Conservation (phyloP, 148 eudicot genomes). For the Arctostaphylos glauca region DNA sequence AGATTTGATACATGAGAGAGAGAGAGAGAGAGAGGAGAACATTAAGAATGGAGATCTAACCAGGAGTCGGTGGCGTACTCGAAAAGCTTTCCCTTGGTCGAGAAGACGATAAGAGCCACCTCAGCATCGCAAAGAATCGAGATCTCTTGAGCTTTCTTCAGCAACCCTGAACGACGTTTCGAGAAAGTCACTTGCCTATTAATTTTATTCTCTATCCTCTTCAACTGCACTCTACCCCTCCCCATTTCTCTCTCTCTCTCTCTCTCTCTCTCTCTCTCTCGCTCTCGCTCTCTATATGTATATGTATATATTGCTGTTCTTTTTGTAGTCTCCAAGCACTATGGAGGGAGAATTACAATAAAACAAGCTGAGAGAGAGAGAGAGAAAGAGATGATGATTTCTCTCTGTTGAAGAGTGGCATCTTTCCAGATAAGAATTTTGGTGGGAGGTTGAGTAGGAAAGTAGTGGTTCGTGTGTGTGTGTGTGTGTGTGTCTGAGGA, state of each 20-base stretch:
- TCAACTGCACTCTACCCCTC: conserved; percentile 25
- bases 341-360: background rate
- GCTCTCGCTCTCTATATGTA: no score
- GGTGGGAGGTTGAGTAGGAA: background rate
- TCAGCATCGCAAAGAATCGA: conserved; percentile 25
- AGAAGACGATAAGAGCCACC: conserved; percentile 25
- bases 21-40: background rate
- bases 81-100: conserved; percentile 27
- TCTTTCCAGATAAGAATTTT: no score
- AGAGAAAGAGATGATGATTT: no score
- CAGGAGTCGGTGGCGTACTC: conserved; percentile 24
- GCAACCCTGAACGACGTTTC: conserved; percentile 17
- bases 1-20: background rate
- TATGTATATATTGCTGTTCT: no score
- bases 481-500: background rate
- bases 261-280: background rate
- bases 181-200: conserved; percentile 26
- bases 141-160: conserved; percentile 23
- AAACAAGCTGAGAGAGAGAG: background rate
- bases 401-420: background rate
- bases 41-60: background rate
- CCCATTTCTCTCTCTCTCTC: conserved; percentile 8
- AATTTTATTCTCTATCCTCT: conserved; percentile 29
- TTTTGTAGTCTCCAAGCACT: background rate
- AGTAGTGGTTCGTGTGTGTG: background rate